These are phyloP conservation scores for Apophysomyces elegans DNA, from an alignment of 371 early-diverging fungal genomes.

Conservation along the genomic window DNA sequence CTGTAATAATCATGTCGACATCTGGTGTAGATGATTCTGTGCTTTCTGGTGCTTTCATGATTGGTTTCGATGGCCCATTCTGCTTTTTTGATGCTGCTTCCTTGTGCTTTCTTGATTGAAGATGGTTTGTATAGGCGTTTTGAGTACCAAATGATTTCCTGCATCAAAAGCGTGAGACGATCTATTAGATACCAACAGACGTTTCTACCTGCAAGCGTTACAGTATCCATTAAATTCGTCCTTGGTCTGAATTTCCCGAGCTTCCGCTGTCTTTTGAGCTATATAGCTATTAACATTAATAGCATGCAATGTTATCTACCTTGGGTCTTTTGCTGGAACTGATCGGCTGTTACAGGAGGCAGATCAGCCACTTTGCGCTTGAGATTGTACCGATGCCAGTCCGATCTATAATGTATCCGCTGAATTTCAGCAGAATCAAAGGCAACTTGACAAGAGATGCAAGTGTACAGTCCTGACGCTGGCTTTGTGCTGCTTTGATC, in stretches of 20 bases:
- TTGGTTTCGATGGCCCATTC: background rate
- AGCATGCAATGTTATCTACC: slow-evolving; percentile 24
- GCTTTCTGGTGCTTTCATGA: slow-evolving; percentile 19
- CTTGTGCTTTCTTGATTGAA: slow-evolving; percentile 92
- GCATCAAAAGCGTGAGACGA: background rate
- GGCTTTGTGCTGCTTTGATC: slow-evolving; percentile 16
- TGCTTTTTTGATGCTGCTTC: slow-evolving; percentile 56
- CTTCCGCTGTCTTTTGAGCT: slow-evolving; percentile 38
- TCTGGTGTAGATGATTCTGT: slow-evolving; percentile 10
- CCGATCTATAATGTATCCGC: slow-evolving; percentile 80
- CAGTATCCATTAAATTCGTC: slow-evolving; percentile 44
- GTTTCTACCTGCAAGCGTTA: slow-evolving; percentile 40
- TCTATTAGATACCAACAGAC: background rate
- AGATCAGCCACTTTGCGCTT: slow-evolving; percentile 85
- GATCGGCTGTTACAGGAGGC: slow-evolving; percentile 74
- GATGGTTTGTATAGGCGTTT: slow-evolving; percentile 87
- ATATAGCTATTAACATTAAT: background rate
- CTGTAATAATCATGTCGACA: slow-evolving; percentile 59
- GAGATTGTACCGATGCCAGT: slow-evolving; percentile 89
- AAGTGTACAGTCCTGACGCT: slow-evolving; percentile 59
- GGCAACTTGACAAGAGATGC: slow-evolving; percentile 84
- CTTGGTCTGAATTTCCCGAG: slow-evolving; percentile 22
- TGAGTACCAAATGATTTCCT: slow-evolving; percentile 75
- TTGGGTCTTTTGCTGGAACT: slow-evolving; percentile 61
- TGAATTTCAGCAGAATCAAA: slow-evolving; percentile 83